These are phyloP conservation scores for Cutaneotrichosporon arboriforme DNA, from an alignment of 1,284 basidiomycete species.

Conservation along the genomic window DNA sequence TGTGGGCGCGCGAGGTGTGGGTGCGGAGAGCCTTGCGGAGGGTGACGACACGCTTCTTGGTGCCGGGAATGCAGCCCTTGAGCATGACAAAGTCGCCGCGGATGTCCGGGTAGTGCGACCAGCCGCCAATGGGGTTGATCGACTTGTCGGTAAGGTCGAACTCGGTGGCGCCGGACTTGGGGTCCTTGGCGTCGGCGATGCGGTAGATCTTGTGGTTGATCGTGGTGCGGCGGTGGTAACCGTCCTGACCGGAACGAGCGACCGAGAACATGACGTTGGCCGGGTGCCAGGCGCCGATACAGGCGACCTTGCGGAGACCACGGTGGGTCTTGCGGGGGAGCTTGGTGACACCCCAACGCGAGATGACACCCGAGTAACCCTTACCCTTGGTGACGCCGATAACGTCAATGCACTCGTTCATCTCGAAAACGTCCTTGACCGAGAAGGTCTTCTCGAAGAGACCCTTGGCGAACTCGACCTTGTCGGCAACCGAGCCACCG, in stretches of 20 bases:
- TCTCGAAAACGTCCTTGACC: constrained; percentile 81
- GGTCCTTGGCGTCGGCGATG: constrained; percentile 74
- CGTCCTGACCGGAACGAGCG: constrained; percentile 99
- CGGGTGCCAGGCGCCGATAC: constrained; percentile 99
- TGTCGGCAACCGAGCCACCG: constrained; percentile 93
- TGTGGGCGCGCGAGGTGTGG: constrained; percentile 53
- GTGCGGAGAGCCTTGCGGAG: constrained; percentile 40
- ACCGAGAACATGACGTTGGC: constrained; percentile 99
- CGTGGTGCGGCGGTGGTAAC: constrained; percentile 98
- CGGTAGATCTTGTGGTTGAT: constrained; percentile 84
- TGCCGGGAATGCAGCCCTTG: constrained; percentile 89
- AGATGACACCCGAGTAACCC: constrained; percentile 98
- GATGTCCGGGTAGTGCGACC: constrained; percentile 95
- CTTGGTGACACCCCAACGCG: constrained; percentile 98
- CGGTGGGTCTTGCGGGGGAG: constrained; percentile 98
- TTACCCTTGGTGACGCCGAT: constrained; percentile 99
- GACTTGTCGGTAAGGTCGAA: constrained; percentile 87
- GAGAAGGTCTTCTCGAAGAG: constrained; percentile 97
- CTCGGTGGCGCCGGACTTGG: constrained; percentile 85
- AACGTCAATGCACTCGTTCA: constrained; percentile 94
- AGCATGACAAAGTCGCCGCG: constrained; percentile 97
- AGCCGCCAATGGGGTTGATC: constrained; percentile 98
- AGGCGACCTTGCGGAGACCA: constrained; percentile 98
- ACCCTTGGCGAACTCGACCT: constrained; percentile 92
- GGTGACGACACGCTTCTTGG: constrained; percentile 83